Evolutionary conservation across 176 grass and related monocot species (phyloP).

Genomic region (Musa itinerans): DNA sequence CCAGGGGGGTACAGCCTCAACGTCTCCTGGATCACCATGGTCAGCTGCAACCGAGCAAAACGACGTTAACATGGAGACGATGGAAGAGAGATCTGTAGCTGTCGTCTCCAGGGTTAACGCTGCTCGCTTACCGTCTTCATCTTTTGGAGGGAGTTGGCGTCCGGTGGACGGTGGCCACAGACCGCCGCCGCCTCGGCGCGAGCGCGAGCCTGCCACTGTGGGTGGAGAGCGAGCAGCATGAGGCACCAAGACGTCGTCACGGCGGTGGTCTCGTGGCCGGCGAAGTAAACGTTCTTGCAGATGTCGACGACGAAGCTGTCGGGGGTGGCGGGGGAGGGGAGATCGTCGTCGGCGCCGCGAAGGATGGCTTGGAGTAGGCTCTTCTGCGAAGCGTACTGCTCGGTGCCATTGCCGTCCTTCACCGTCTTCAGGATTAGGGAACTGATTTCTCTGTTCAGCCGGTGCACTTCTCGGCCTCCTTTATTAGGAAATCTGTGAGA

Average conservation of each 20-base stretch:
- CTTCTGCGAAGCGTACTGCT: not conserved
- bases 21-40: slow-evolving; percentile 58
- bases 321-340: slow-evolving; percentile 18
- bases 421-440: slow-evolving; percentile 38
- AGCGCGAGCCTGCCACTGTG: slow-evolving; percentile 60
- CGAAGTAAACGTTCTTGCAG: slow-evolving; percentile 92
- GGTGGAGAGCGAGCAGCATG: slow-evolving; percentile 66
- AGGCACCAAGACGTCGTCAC: slow-evolving; percentile 71
- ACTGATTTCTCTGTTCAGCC: slow-evolving; percentile 43
- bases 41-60: slow-evolving; percentile 23
- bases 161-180: not conserved
- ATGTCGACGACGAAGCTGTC: slow-evolving; percentile 87
- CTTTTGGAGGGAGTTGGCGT: slow-evolving; percentile 41
- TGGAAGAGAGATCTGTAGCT: not conserved
- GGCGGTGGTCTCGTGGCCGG: slow-evolving; percentile 62
- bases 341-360: not conserved
- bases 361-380: slow-evolving; percentile 1
- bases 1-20: slow-evolving; percentile 50
- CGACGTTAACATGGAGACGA: not conserved
- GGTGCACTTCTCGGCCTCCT: slow-evolving; percentile 39
- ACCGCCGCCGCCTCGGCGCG: slow-evolving; percentile 44
- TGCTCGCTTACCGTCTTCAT: slow-evolving; percentile 40
- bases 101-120: too few species aligned
- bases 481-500: slow-evolving; percentile 25
- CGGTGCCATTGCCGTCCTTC: slow-evolving; percentile 8